These are phyloP conservation scores for Mortierella sp. DNA, from an alignment of 371 early-diverging fungal genomes.

Conservation along the genomic window DNA sequence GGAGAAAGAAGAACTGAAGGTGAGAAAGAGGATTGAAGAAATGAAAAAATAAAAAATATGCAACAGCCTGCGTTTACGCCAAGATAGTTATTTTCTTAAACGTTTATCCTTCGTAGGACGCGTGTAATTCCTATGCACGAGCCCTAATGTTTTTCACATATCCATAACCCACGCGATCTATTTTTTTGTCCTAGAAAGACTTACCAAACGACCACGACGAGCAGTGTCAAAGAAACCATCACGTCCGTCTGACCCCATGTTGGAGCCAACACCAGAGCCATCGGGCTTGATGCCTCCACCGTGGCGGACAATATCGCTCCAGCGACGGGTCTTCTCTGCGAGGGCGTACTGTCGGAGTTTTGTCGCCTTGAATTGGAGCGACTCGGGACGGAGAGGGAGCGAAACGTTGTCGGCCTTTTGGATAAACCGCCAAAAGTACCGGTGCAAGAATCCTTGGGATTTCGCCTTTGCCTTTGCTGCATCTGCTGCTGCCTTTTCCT, in stretches of 20 bases:
- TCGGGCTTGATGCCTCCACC: slow-evolving; percentile 51
- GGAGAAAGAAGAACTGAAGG: slow-evolving; percentile 3
- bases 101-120: slow-evolving; percentile 1
- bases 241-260: slow-evolving; percentile 43
- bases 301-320: slow-evolving; percentile 59
- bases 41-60: not conserved
- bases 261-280: slow-evolving; percentile 46
- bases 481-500: slow-evolving; percentile 34
- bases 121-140: slow-evolving; percentile 13
- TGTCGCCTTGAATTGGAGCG: slow-evolving; percentile 50
- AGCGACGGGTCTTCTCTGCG: slow-evolving; percentile 47
- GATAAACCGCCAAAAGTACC: slow-evolving; percentile 23
- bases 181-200: not conserved
- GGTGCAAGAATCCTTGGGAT: slow-evolving; percentile 9
- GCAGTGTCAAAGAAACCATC: slow-evolving; percentile 55
- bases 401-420: slow-evolving; percentile 42
- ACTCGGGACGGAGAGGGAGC: slow-evolving; percentile 49
- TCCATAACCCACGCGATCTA: not conserved
- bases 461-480: slow-evolving; percentile 12
- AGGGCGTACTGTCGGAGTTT: slow-evolving; percentile 48
- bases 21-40: not conserved
- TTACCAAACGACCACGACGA: slow-evolving; percentile 51
- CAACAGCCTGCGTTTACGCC: slow-evolving; percentile 11
- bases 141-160: slow-evolving; percentile 8
- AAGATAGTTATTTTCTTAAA: not conserved